phyloP scores from a whole-genome alignment of 176 grass and related monocot species.

The Aegilops bicornis region DNA sequence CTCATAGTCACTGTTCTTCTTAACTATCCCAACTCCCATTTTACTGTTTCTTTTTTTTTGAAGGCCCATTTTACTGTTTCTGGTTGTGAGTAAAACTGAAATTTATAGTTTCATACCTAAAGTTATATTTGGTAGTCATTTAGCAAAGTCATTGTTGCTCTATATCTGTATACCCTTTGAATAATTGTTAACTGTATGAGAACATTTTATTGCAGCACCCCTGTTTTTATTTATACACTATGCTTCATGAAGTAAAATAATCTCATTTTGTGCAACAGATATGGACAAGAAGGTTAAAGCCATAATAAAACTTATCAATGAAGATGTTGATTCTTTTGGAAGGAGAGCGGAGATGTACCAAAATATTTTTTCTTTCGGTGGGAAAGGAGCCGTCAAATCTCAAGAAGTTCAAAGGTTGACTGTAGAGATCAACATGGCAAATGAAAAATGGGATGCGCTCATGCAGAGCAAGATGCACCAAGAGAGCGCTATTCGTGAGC shows the following conservation, averaged over 20 bases:
- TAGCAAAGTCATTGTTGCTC: background rate
- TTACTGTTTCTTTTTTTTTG: conserved; percentile 6
- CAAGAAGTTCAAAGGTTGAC: conserved; percentile 52
- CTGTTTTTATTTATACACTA: background rate
- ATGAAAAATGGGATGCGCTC: conserved; percentile 47
- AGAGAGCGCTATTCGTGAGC: conserved; percentile 54
- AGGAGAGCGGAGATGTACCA: conserved; percentile 96
- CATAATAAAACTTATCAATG: conserved; percentile 96
- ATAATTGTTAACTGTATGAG: conserved; percentile 2
- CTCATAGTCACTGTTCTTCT: background rate
- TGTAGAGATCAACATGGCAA: conserved; percentile 44
- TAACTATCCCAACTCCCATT: background rate
- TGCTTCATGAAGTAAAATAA: conserved; percentile 25
- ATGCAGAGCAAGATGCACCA: conserved; percentile 50
- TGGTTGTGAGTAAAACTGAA: background rate
- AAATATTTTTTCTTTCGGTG: conserved; percentile 57
- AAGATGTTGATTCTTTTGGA: conserved; percentile 81
- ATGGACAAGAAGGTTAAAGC: conserved; percentile 80
- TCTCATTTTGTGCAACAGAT: conserved; percentile 60
- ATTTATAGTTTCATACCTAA: no score
- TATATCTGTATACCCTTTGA: conserved; percentile 1
- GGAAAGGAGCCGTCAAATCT: conserved; percentile 43
- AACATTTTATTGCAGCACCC: conserved; percentile 4
- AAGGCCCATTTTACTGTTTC: background rate
- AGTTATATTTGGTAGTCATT: background rate